Base-by-base conservation (phyloP, 805 yeast genomes). In the Candida parachauliodes region DNA sequence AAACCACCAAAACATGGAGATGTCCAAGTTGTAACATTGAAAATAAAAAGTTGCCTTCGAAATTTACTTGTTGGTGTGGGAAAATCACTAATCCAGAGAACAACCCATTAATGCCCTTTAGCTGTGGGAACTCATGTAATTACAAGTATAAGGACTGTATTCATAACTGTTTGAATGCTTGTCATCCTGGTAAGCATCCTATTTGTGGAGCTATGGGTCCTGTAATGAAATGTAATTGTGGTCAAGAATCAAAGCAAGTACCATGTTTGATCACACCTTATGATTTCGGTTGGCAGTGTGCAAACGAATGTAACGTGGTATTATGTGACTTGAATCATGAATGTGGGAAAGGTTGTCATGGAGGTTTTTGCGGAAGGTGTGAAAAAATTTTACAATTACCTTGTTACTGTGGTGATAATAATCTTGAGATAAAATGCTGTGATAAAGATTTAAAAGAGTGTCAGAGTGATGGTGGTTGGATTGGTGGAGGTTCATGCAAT, bases 121-220 rank as follows among this genome's bases (percentile, higher is more conserved):
- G 93, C 34, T 89, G 97, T 68, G 96, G 96, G 2, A 88, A 84
- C 53, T 71, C 86, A 0, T 88, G 97, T 63, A 72, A 74, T 35
- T 62, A 67, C 26, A 71, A 75, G 22, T 66, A 81, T 35, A 55
- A 60, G 1, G 53, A 59, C 4, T 84, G 96, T 55, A 71, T 79
- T 2, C 97, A 88, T 54, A 75, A 78, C 2, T 88, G 97, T 52
- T 60, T 84, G 1, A 61, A 79, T 3, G 70, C 73, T 11, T 88
- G 97, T 55, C 97, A 88, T 56, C 91, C 96, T 2, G 97, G 96
- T 0, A 83, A 88, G 1, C 96, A 89, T 58, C 79, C 87, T 1
- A 67, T 66, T 18, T 88, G 97, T 63, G 79, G 83, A 10, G 88
- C 95, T 1, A 60, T 83, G 54, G 88, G 91, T 0, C 91, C 94